Percentiles rank a stretch among this genome's conserved stretches.
These are phyloP conservation scores for Blumeria graminis DNA, from an alignment of 2,329 filamentous ascomycete species.

Conservation along the genomic window DNA sequence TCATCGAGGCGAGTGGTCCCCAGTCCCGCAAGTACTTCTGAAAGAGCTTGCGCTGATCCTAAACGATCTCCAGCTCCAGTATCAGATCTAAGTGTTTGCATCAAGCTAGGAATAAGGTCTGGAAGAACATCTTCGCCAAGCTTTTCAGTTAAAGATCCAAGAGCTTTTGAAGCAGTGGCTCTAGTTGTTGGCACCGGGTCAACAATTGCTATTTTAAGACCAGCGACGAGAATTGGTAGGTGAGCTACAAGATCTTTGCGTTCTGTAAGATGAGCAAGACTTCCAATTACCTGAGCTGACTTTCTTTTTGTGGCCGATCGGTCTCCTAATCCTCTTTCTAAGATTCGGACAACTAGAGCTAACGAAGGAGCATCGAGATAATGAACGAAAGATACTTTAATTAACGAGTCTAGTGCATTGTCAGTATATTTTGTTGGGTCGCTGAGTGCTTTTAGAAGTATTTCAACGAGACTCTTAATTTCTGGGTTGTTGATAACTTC, in stretches of 20 bases:
- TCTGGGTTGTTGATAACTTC: conserved; percentile 97
- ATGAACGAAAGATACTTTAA: conserved; percentile 96
- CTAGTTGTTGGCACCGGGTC: conserved; percentile 92
- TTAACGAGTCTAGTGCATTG: conserved; percentile 73
- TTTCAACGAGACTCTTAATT: conserved; percentile 74
- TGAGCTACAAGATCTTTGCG: conserved; percentile 82
- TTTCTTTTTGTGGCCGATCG: conserved; percentile 91
- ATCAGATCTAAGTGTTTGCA: conserved; percentile 93
- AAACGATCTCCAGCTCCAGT: conserved; percentile 88
- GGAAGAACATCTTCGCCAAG: conserved; percentile 89
- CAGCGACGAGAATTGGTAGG: conserved; percentile 75
- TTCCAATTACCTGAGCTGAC: conserved; percentile 91
- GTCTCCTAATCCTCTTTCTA: conserved; percentile 77
- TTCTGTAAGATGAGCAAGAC: conserved; percentile 87
- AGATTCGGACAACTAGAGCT: conserved; percentile 79
- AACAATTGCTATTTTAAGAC: conserved; percentile 68
- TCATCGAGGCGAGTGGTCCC: conserved; percentile 85
- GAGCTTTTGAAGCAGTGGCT: conserved; percentile 82
- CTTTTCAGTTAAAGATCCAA: conserved; percentile 94
- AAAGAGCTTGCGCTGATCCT: conserved; percentile 86
- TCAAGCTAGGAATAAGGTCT: conserved; percentile 89
- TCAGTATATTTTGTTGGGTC: conserved; percentile 96
- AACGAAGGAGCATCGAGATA: conserved; percentile 95
- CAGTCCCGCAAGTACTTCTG: conserved; percentile 83
- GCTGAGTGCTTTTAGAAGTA: conserved; percentile 85